These are phyloP conservation scores for Arxiozyma heterogenica DNA, from an alignment of 1,139 yeast species.

Conservation along the genomic window DNA sequence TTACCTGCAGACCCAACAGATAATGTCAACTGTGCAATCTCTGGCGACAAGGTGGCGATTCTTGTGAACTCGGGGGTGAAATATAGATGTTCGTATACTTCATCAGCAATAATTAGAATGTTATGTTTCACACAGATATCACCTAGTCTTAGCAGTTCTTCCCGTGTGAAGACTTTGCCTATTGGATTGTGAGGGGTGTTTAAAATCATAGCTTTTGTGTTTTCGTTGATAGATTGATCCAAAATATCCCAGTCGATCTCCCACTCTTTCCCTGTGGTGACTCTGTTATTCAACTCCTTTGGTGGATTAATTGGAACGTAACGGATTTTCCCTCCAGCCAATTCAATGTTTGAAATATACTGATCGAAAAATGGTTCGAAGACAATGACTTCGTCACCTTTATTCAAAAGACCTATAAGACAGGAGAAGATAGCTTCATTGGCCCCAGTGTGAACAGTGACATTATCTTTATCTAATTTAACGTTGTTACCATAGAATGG, in stretches of 20 bases:
- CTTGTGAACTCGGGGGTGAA: slow-evolving; percentile 63
- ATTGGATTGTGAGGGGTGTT: slow-evolving; percentile 96
- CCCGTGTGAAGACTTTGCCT: slow-evolving; percentile 75
- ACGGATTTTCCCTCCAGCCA: slow-evolving; percentile 85
- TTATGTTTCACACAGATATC: slow-evolving; percentile 75
- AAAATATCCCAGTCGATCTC: slow-evolving; percentile 68
- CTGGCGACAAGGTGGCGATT: slow-evolving; percentile 74
- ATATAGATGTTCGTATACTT: slow-evolving; percentile 85
- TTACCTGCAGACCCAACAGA: slow-evolving; percentile 97
- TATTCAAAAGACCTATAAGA: slow-evolving; percentile 72
- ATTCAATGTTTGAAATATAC: slow-evolving; percentile 84
- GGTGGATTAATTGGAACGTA: slow-evolving; percentile 85
- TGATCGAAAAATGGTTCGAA: slow-evolving; percentile 97
- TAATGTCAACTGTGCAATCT: slow-evolving; percentile 65
- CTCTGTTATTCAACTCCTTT: slow-evolving; percentile 50
- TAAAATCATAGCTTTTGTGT: slow-evolving; percentile 76
- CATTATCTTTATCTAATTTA: slow-evolving; percentile 35
- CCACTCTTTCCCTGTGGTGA: slow-evolving; percentile 82
- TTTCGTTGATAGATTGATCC: slow-evolving; percentile 55
- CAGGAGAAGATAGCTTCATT: slow-evolving; percentile 87
- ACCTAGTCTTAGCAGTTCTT: slow-evolving; percentile 69
- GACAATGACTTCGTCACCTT: slow-evolving; percentile 94
- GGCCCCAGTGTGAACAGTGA: slow-evolving; percentile 90
- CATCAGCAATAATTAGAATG: slow-evolving; percentile 76
- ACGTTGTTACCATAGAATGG: slow-evolving; percentile 44